Percentiles rank a stretch among this genome's conserved stretches.
These are phyloP conservation scores for Penicillium sp. DNA, from an alignment of 2,329 filamentous ascomycete genomes.

Conservation along the genomic window DNA sequence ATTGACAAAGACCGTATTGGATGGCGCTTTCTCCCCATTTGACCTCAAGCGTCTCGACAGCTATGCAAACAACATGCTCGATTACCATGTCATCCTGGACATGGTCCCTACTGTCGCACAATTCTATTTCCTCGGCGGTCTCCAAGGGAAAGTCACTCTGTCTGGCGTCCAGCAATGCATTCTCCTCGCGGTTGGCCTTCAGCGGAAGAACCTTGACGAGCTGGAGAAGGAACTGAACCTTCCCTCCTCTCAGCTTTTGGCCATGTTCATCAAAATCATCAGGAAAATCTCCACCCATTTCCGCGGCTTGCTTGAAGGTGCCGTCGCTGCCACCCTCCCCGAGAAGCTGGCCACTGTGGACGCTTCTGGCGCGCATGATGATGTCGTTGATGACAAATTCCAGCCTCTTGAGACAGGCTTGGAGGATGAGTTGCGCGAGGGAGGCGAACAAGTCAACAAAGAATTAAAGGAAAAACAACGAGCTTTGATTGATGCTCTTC, in stretches of 20 bases:
- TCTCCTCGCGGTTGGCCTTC: constrained; percentile 83
- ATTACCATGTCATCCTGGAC: constrained; percentile 96
- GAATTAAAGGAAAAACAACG: constrained; percentile 75
- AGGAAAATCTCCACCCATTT: constrained; percentile 82
- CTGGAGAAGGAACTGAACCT: constrained; percentile 75
- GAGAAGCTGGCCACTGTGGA: constrained; percentile 38
- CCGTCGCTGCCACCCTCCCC: constrained; percentile 62
- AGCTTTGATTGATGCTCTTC: constrained; percentile 83
- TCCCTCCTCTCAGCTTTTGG: constrained; percentile 73
- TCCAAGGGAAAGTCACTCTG: constrained; percentile 65
- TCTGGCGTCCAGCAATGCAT: constrained; percentile 82
- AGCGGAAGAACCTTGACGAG: constrained; percentile 79
- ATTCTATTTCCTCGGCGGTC: constrained; percentile 78
- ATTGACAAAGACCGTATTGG: constrained; percentile 71
- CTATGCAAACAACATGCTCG: constrained; percentile 94
- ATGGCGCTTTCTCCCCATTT: constrained; percentile 76
- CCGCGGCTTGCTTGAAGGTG: constrained; percentile 67
- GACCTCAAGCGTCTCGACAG: constrained; percentile 93
- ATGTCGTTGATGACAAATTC: constrained; percentile 62
- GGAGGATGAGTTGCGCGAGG: constrained; percentile 80
- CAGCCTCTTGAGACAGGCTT: constrained; percentile 67
- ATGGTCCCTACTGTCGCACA: constrained; percentile 77
- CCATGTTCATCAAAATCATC: constrained; percentile 96
- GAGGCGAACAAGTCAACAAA: constrained; percentile 68
- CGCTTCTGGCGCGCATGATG: constrained; percentile 64